A percentile compares a stretch with the other conserved stretches of the same genome.
Evolutionary conservation across 1,139 yeast species (phyloP).

Genomic region (Nakaseomyces kungkrabaensis): DNA sequence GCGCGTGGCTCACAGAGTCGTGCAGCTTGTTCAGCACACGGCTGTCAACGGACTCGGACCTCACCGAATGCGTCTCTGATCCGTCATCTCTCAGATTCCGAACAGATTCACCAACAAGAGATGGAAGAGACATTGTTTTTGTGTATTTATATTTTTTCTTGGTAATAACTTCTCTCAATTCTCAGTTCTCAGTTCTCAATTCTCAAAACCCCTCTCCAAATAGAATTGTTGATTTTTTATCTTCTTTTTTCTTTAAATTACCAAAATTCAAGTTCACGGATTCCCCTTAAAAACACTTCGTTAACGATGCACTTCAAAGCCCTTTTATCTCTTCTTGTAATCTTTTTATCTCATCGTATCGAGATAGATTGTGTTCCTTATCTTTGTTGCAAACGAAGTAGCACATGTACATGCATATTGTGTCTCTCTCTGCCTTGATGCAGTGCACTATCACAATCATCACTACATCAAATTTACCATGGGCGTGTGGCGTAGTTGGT

Average conservation of each 20-base stretch:
- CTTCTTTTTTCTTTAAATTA: too few relatives aligned
- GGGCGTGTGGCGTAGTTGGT: conserved; percentile 94
- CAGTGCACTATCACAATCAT: too few relatives aligned
- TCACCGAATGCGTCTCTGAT: background rate
- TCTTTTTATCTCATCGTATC: too few relatives aligned
- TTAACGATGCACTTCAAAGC: too few relatives aligned
- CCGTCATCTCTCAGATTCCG: conserved; percentile 14
- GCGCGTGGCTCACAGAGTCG: conserved; percentile 4
- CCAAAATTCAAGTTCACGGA: too few relatives aligned
- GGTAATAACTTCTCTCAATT: background rate
- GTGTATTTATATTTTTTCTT: too few relatives aligned
- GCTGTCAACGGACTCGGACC: background rate
- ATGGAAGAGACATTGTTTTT: conserved; percentile 7
- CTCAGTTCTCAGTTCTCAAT: background rate
- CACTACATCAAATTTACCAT: background rate
- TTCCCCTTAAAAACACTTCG: too few relatives aligned
- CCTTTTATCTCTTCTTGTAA: too few relatives aligned
- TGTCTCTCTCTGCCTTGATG: too few relatives aligned
- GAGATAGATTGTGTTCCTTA: too few relatives aligned
- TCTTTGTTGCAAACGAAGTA: too few relatives aligned
- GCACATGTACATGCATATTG: too few relatives aligned
- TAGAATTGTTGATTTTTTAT: background rate
- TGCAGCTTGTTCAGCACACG: background rate
- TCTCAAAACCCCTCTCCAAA: background rate
- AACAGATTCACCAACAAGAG: conserved; percentile 17